A percentile compares a stretch with the other conserved stretches of the same genome.
Conservation (phyloP, 2,329 filamentous ascomycete genomes). For the Xylaria arbuscula region DNA sequence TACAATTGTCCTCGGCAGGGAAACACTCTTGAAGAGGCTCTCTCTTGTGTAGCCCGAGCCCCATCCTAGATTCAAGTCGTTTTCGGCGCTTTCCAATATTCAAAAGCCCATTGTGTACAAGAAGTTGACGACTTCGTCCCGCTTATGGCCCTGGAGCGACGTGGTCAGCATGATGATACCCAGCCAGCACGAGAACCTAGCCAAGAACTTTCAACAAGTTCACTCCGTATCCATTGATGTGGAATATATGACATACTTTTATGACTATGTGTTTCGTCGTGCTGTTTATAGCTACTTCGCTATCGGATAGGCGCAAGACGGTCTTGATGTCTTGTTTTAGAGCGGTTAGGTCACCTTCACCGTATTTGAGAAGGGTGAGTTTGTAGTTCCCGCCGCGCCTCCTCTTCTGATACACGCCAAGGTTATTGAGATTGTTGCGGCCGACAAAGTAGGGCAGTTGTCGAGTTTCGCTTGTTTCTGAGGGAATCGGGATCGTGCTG, state of each 20-base stretch:
- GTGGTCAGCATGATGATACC: constrained; percentile 10
- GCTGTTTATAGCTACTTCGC: constrained; percentile 65
- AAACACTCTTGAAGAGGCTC: not conserved
- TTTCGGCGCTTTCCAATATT: not conserved
- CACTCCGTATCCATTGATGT: not conserved
- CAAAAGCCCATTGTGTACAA: constrained; percentile 46
- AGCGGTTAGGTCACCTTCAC: constrained; percentile 75
- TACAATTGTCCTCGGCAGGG: constrained; percentile 17
- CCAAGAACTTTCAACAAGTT: not conserved
- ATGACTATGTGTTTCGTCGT: constrained; percentile 80
- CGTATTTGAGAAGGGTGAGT: constrained; percentile 80
- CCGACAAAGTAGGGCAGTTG: constrained; percentile 75
- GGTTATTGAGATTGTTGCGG: constrained; percentile 75
- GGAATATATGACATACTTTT: constrained; percentile 63
- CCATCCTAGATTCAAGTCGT: not conserved
- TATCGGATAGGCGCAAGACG: constrained; percentile 66
- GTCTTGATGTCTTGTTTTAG: constrained; percentile 72
- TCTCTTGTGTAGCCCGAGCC: constrained; percentile 3
- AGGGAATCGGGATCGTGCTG: constrained; percentile 31
- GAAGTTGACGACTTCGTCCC: constrained; percentile 42
- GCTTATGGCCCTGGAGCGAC: constrained; percentile 41
- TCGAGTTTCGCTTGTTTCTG: constrained; percentile 43
- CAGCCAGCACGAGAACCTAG: not conserved
- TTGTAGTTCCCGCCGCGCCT: constrained; percentile 82
- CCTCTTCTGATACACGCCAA: constrained; percentile 79